Evolutionary conservation across 2,329 filamentous ascomycete species (phyloP).

Genomic region (Talaromyces albobiverticillius): DNA sequence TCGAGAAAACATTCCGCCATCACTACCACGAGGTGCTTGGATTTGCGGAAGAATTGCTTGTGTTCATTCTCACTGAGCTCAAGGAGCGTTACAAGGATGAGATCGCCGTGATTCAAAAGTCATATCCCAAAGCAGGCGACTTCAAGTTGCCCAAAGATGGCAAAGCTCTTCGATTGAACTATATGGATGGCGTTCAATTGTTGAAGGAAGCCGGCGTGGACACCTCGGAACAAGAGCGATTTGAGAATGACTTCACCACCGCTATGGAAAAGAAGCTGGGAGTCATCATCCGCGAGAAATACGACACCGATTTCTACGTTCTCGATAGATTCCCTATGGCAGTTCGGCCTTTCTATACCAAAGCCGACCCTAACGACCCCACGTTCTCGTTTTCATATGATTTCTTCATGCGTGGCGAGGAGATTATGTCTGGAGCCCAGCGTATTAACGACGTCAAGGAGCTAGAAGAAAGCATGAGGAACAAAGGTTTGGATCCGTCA

Average conservation of each 20-base stretch:
- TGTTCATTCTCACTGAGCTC: conserved; percentile 48
- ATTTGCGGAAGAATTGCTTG: conserved; percentile 49
- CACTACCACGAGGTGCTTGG: conserved; percentile 52
- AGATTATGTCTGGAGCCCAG: conserved; percentile 66
- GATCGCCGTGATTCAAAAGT: conserved; percentile 47
- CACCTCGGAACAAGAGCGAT: conserved; percentile 47
- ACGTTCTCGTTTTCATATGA: conserved; percentile 67
- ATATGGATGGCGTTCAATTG: conserved; percentile 48
- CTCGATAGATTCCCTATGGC: conserved; percentile 92
- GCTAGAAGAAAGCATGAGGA: conserved; percentile 56
- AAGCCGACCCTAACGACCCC: conserved; percentile 67
- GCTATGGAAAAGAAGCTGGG: conserved; percentile 68
- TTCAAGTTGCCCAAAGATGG: conserved; percentile 50
- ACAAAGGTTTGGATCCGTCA: conserved; percentile 59
- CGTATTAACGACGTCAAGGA: conserved; percentile 63
- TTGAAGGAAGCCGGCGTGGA: conserved; percentile 51
- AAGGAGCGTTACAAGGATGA: conserved; percentile 44
- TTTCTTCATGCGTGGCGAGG: conserved; percentile 69
- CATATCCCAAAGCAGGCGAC: conserved; percentile 50
- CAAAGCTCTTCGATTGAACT: conserved; percentile 49
- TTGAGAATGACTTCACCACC: conserved; percentile 47
- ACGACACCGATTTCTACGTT: conserved; percentile 92
- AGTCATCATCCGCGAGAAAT: conserved; percentile 80
- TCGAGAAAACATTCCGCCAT: conserved; percentile 49
- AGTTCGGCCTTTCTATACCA: conserved; percentile 89